Base-by-base conservation (phyloP, 148 eudicot species). In the Rhododendron williamsianum region DNA sequence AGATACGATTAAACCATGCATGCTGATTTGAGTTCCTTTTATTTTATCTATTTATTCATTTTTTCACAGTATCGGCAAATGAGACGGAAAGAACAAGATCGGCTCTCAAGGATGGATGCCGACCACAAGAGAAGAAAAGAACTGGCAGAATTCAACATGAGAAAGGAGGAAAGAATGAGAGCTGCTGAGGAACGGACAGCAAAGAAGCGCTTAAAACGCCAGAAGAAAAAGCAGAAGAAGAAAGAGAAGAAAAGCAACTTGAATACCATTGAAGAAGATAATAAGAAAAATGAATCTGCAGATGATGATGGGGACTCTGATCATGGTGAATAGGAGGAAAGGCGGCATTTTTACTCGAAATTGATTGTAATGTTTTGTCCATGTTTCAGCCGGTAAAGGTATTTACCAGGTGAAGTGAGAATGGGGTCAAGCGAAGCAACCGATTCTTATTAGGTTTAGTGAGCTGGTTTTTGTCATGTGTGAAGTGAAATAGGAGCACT, bases 41-140 rank as follows among this genome's bases (percentile, higher is more conserved):
- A 45, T 51, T 72, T 41, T 38, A 38, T 89, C 41, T 52, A 30
- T 71, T 36, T 87, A 84, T 33, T 72, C 92, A 95, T 98, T 97
- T 77, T 77, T 9, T 21, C 10, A 74, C 93, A 97, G 99, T 97
- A 97, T 89, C 96, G 99, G 74, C 99, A 97, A 88, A 97, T 97
- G 99, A 92, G 99, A 82, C 91, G 98, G 58, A 95, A 89, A 91
- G 98, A 97, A 85, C 98, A 97, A 88, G 99, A 97, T 85, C 90
- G 99, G 86, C 91, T 94, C 54, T 91, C 95, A 81, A 92, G 99
- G 87, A 97, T 97, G 91, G 99, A 97, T 43, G 95, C 69, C 13
- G 99, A 97, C 89, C 92, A 89, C 88, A 91, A 92, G 87, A 93
- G 82, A 89, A 92, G 98, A 88, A 93, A 91, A 91, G 96, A 95